A percentile compares a stretch with the other conserved stretches of the same genome.
phyloP scores from a whole-genome alignment of 2,329 filamentous ascomycete genomes.

The Neophaeococcomyces mojaviensis region DNA sequence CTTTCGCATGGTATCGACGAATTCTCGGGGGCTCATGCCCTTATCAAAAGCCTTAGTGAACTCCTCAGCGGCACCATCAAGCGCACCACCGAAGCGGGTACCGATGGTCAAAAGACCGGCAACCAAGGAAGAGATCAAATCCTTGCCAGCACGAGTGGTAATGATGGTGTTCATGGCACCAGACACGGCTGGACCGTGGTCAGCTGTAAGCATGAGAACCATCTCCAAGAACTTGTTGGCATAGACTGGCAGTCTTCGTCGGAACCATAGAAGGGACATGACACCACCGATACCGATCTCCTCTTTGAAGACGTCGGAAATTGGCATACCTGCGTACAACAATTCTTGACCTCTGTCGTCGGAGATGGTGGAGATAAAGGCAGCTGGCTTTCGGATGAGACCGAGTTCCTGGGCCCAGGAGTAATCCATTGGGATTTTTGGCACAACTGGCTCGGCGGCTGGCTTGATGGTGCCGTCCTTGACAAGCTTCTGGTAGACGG shows the following conservation, averaged over 20 bases:
- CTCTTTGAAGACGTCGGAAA: constrained; percentile 99
- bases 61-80: constrained; percentile 95
- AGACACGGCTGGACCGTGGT: constrained; percentile 97
- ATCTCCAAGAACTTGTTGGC: constrained; percentile 99
- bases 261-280: constrained; percentile 99
- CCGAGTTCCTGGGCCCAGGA: constrained; percentile 99
- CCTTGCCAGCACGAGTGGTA: constrained; percentile 97
- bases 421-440: constrained; percentile 99
- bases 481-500: constrained; percentile 84
- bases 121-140: constrained; percentile 90
- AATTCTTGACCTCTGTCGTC: constrained; percentile 99
- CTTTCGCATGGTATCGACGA: constrained; percentile 98
- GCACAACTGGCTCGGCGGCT: constrained; percentile 79
- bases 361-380: constrained; percentile 99
- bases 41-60: constrained; percentile 98
- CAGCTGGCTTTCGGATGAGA: constrained; percentile 98
- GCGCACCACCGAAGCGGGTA: constrained; percentile 94
- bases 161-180: constrained; percentile 99
- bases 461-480: constrained; percentile 77
- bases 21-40: constrained; percentile 95
- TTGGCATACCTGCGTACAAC: constrained; percentile 97
- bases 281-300: constrained; percentile 99
- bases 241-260: constrained; percentile 88
- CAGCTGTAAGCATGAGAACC: constrained; percentile 99
- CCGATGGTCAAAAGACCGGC: constrained; percentile 97